Base-by-base conservation (phyloP, 129 eudicot species). In the Rutidosis leptorrhynchoides region DNA sequence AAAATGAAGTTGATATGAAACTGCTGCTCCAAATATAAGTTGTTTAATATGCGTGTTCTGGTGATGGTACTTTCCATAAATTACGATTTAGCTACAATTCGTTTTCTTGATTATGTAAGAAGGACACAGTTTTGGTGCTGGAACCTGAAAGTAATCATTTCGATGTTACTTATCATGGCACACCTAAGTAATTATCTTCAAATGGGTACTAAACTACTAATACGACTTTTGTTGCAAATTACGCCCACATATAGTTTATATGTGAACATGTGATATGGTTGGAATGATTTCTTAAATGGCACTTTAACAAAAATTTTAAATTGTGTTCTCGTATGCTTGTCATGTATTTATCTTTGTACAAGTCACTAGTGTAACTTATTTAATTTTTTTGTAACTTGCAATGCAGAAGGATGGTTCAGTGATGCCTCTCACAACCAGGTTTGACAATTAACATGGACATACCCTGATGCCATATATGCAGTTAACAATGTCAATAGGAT, bases 351-450 rank as follows among this genome's bases (percentile, higher is more conserved):
- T 49, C 23, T 49, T n/a, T 19, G 22, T 48, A 16, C 7, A 2
- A 16, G 54, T n/a, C 54, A n/a, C 17, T 17, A 19, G 7, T 48
- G 21, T 48, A 48, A 48, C 20, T 48, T 48, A 48, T 48, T 43
- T 37, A 49, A 60, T 75, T 54, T 43, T 75, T 33, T 40, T 68
- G 21, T 45, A 51, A 9, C 67, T 64, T 40, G 35, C 81, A 69
- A 23, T 75, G 88, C 98, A 92, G 98, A 92, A 84, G 98, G 96
- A 78, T 92, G 95, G 87, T 83, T 83, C 71, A 58, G 59, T 43
- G 89, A 85, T 33, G 81, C 78, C 11, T 78, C 95, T 79, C 85
- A 76, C 78, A 92, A 92, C 78, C 98, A 92, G 98, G 98, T 92
- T 37, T 8, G 79, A 22, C 65, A 59, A 51, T 17, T 46, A 1